phyloP scores from a whole-genome alignment of 2,329 filamentous ascomycete genomes.

The Corinectria fuckeliana region DNA sequence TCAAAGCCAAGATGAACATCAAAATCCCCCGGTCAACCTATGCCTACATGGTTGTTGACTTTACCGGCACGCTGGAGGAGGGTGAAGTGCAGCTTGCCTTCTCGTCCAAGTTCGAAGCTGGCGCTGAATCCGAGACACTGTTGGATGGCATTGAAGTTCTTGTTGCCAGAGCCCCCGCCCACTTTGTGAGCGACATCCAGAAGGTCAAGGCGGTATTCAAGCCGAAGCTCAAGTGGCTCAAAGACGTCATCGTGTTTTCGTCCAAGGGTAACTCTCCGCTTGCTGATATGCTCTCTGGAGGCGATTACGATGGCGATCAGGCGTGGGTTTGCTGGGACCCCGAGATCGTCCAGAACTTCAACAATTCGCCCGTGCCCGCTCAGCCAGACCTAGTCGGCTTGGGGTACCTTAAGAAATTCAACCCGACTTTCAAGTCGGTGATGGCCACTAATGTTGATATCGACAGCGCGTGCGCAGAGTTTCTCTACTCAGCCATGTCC shows the following conservation, averaged over 20 bases:
- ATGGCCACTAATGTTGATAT: constrained; percentile 39
- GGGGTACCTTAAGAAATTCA: constrained; percentile 58
- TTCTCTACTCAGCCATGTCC: constrained; percentile 59
- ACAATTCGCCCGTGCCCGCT: constrained; percentile 54
- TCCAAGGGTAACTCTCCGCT: constrained; percentile 65
- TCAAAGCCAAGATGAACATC: constrained; percentile 65
- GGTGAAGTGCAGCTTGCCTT: constrained; percentile 74
- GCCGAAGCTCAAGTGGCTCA: constrained; percentile 69
- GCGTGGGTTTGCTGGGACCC: constrained; percentile 80
- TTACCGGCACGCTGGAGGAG: constrained; percentile 63
- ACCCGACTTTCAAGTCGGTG: constrained; percentile 54
- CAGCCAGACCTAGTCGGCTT: constrained; percentile 51
- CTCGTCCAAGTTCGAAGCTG: constrained; percentile 66
- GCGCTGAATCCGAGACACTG: constrained; percentile 58
- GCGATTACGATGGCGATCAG: constrained; percentile 83
- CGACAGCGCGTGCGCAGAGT: constrained; percentile 44
- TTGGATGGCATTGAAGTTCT: constrained; percentile 67
- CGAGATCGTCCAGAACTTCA: constrained; percentile 69
- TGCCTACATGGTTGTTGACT: constrained; percentile 73
- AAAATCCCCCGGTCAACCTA: constrained; percentile 66
- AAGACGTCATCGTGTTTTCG: constrained; percentile 82
- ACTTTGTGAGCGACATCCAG: constrained; percentile 76
- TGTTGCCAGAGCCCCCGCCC: constrained; percentile 72
- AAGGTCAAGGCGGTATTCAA: constrained; percentile 65
- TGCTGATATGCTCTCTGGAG: constrained; percentile 75